These are phyloP conservation scores for Akanthomyces uredinophilus DNA, from an alignment of 2,329 filamentous ascomycete genomes.

Conservation along the genomic window DNA sequence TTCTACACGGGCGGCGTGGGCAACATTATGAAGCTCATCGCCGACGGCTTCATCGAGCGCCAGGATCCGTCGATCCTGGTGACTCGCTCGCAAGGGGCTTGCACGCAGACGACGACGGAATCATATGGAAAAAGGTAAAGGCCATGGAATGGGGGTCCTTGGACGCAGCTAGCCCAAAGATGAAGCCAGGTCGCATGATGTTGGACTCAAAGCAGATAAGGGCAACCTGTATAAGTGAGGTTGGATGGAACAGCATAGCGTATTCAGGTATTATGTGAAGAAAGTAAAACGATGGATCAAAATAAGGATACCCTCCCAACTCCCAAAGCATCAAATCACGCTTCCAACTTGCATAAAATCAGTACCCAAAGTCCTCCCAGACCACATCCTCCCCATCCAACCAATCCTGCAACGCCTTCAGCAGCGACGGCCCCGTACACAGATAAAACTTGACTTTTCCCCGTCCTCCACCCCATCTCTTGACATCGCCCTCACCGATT, in stretches of 20 bases:
- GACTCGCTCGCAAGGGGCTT: background rate
- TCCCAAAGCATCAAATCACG: background rate
- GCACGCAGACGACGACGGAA: background rate
- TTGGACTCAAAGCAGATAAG: too few species aligned
- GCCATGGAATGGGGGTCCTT: too few species aligned
- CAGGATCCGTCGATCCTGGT: conserved; percentile 21
- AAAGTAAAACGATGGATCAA: too few species aligned
- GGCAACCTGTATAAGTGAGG: too few species aligned
- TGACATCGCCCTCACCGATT: conserved; percentile 38
- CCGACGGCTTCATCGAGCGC: conserved; percentile 27
- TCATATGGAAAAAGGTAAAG: background rate
- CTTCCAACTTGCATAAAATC: background rate
- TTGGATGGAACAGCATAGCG: too few species aligned
- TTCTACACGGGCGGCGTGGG: conserved; percentile 26
- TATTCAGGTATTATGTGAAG: too few species aligned
- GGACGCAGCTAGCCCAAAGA: too few species aligned
- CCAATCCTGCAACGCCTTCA: conserved; percentile 43
- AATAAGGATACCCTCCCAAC: too few species aligned
- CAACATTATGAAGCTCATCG: conserved; percentile 29
- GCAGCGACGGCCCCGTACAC: conserved; percentile 42
- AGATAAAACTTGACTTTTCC: conserved; percentile 44
- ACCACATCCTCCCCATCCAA: conserved; percentile 48
- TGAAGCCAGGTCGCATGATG: too few species aligned
- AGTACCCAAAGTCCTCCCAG: conserved; percentile 60
- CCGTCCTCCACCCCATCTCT: conserved; percentile 31